phyloP scores from a whole-genome alignment of 2,329 filamentous ascomycete genomes.

The Nigrograna mackinnonii region DNA sequence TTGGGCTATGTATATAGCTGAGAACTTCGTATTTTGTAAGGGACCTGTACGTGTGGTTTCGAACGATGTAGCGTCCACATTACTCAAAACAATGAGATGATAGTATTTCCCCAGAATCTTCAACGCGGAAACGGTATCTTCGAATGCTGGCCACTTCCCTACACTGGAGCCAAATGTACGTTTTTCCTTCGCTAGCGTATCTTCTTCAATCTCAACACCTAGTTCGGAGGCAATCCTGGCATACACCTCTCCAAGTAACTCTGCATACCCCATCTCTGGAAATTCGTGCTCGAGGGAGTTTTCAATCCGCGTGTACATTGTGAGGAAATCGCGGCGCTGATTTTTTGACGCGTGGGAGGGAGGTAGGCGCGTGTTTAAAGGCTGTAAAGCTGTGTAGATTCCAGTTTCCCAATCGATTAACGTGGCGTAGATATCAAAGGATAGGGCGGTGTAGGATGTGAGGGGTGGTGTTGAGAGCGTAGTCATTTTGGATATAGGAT shows the following conservation, averaged over 20 bases:
- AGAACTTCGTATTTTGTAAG: no score
- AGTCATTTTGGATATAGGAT: no score
- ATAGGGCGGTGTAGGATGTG: constrained; percentile 56
- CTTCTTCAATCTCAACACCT: no score
- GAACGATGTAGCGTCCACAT: no score
- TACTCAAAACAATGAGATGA: no score
- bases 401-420: constrained; percentile 79
- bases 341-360: constrained; percentile 54
- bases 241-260: constrained; percentile 50
- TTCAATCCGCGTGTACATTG: no score
- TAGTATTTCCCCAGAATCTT: no score
- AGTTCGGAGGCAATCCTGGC: constrained; percentile 37
- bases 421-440: constrained; percentile 81
- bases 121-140: constrained; percentile 61
- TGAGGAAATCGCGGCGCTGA: constrained; percentile 64
- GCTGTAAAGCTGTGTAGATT: constrained; percentile 58
- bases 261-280: constrained; percentile 54
- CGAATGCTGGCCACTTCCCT: constrained; percentile 60
- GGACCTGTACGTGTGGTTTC: no score
- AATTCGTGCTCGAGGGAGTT: constrained; percentile 58
- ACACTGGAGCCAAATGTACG: constrained; percentile 57
- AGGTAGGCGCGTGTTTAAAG: constrained; percentile 54
- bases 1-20: no score
- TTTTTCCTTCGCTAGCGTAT: constrained; percentile 45
- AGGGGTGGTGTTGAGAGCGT: no score